These are phyloP conservation scores for Curvularia hawaiiensis DNA, from an alignment of 2,329 filamentous ascomycete genomes.

Conservation along the genomic window DNA sequence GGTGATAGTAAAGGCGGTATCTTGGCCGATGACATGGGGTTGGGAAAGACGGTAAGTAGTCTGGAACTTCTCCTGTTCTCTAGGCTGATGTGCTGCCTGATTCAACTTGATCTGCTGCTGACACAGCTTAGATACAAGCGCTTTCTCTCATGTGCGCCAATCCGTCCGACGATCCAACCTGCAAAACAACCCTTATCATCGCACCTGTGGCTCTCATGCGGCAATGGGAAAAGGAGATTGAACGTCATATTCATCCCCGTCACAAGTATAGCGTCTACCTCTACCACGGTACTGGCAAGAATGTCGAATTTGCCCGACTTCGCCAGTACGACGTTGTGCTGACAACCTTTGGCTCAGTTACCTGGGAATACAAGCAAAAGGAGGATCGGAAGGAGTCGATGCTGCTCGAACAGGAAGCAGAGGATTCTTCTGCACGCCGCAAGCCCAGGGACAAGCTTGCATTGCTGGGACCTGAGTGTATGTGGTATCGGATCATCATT, in stretches of 20 bases:
- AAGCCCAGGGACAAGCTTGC: constrained; percentile 31
- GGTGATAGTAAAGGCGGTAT: constrained; percentile 76
- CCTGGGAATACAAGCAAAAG: constrained; percentile 68
- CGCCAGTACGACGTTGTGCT: constrained; percentile 74
- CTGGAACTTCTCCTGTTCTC: background rate
- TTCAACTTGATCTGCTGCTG: background rate
- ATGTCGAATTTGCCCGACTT: constrained; percentile 63
- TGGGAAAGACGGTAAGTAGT: constrained; percentile 74
- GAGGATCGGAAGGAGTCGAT: constrained; percentile 56
- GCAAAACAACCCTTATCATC: constrained; percentile 80
- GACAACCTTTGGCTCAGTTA: constrained; percentile 77
- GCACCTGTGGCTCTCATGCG: constrained; percentile 79
- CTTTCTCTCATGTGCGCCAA: constrained; percentile 75
- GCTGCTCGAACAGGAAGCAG: constrained; percentile 50
- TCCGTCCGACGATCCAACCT: constrained; percentile 62
- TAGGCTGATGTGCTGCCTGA: background rate
- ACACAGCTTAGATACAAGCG: constrained; percentile 59
- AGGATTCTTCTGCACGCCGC: constrained; percentile 26
- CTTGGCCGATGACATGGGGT: constrained; percentile 68
- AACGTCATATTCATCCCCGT: constrained; percentile 65
- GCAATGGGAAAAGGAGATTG: constrained; percentile 85
- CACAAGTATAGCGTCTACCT: constrained; percentile 69
- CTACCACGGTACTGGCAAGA: constrained; percentile 66
- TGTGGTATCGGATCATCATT: constrained; percentile 69
- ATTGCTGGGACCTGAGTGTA: constrained; percentile 63